Evolutionary conservation across 2,329 filamentous ascomycete genomes (phyloP).

Genomic region (Phaeosphaeriaceae sp.): DNA sequence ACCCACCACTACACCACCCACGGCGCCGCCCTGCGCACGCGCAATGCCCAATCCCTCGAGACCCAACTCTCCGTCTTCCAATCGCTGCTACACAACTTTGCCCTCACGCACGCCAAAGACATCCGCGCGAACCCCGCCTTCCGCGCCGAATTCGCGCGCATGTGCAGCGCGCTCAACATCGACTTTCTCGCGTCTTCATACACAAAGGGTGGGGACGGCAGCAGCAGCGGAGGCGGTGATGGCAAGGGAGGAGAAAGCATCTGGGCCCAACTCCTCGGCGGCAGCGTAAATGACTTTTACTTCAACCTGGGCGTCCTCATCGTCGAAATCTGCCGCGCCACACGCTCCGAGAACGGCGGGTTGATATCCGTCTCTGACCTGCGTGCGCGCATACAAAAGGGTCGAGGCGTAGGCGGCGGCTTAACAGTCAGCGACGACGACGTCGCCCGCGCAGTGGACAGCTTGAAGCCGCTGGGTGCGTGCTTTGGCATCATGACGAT

Average conservation of each 20-base stretch:
- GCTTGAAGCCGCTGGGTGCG: slow-evolving; percentile 84
- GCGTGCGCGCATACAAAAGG: slow-evolving; percentile 74
- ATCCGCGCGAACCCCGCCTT: slow-evolving; percentile 96
- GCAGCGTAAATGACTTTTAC: slow-evolving; percentile 96
- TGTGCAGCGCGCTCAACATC: slow-evolving; percentile 96
- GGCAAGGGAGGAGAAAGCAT: slow-evolving; percentile 69
- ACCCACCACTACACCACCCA: slow-evolving; percentile 90
- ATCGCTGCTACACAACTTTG: slow-evolving; percentile 92
- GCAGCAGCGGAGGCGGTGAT: slow-evolving; percentile 37
- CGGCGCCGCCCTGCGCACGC: slow-evolving; percentile 83
- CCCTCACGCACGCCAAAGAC: slow-evolving; percentile 90
- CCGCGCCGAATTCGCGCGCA: slow-evolving; percentile 95
- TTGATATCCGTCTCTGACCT: slow-evolving; percentile 86
- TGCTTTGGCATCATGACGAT: slow-evolving; percentile 86
- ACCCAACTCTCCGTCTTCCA: slow-evolving; percentile 97
- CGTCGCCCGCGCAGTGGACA: slow-evolving; percentile 85
- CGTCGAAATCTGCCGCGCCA: slow-evolving; percentile 89
- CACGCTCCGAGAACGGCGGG: slow-evolving; percentile 88
- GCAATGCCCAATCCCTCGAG: slow-evolving; percentile 83
- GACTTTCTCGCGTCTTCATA: slow-evolving; percentile 76
- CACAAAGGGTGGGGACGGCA: slow-evolving; percentile 47
- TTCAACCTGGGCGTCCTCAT: slow-evolving; percentile 96
- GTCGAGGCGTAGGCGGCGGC: slow-evolving; percentile 70
- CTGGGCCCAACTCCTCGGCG: slow-evolving; percentile 91
- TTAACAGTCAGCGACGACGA: slow-evolving; percentile 90